phyloP scores from a whole-genome alignment of 495 filamentous ascomycete species.

The Viridothelium virens region DNA sequence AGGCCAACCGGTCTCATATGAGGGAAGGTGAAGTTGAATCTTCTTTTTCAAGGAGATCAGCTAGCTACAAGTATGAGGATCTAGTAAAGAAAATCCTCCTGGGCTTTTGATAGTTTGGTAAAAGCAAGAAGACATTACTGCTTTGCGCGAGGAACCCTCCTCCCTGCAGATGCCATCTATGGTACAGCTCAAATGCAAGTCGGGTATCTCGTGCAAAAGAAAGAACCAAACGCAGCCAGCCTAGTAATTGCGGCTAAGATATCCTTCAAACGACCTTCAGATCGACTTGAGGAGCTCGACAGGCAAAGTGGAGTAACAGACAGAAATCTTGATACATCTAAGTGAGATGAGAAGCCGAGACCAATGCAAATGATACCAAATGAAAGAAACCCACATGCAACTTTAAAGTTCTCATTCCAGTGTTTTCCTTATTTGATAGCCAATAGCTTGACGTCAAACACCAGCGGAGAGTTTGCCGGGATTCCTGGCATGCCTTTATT shows the following conservation, averaged over 20 bases:
- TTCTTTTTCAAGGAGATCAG: not conserved
- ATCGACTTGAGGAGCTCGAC: not conserved
- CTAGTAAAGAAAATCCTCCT: not conserved
- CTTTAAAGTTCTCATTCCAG: not conserved
- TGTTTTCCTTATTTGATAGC: conserved; percentile 47
- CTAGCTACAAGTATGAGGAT: not conserved
- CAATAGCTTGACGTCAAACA: conserved; percentile 88
- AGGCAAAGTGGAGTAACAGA: conserved; percentile 10
- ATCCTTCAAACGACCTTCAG: not conserved
- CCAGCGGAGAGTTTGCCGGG: conserved; percentile 77
- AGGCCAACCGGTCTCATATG: not conserved
- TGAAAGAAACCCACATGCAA: not conserved
- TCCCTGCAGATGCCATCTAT: conserved; percentile 22
- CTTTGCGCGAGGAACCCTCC: conserved; percentile 20
- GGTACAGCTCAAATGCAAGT: conserved; percentile 21
- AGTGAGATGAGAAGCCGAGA: not conserved
- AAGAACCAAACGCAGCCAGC: not conserved
- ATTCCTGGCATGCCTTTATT: conserved; percentile 70
- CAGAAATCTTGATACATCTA: conserved; percentile 2
- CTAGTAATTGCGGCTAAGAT: not conserved
- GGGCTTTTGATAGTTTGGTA: not conserved
- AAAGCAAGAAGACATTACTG: not conserved
- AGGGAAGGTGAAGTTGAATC: not conserved
- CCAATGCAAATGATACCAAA: conserved; percentile 1
- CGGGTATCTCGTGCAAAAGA: conserved; percentile 22